phyloP scores from a whole-genome alignment of 177 flowering plant genomes.

The Vitis hybrid region DNA sequence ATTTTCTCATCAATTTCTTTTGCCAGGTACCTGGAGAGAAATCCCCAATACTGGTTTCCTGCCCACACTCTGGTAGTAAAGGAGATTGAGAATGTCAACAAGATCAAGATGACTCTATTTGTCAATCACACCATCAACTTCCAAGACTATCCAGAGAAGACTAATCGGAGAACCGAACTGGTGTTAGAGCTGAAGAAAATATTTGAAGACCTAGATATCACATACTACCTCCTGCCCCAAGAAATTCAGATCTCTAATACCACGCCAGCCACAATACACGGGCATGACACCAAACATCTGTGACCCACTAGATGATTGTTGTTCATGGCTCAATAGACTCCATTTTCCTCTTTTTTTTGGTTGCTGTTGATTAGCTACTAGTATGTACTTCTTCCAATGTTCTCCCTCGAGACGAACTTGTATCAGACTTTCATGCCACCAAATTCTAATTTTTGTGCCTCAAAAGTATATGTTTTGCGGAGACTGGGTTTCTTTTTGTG shows the following conservation, averaged over 20 bases:
- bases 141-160: conserved; percentile 52
- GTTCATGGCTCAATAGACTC: neutral
- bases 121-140: conserved; percentile 58
- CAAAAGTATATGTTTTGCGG: too few relatives aligned
- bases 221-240: conserved; percentile 56
- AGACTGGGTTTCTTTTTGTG: too few relatives aligned
- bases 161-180: conserved; percentile 41
- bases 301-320: neutral
- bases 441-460: too few relatives aligned
- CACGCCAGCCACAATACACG: too few relatives aligned
- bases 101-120: conserved; percentile 50
- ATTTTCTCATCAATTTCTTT: neutral
- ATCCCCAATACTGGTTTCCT: conserved; percentile 53
- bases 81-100: conserved; percentile 59
- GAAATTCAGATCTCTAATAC: conserved; percentile 31
- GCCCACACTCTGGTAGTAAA: conserved; percentile 46
- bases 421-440: too few relatives aligned
- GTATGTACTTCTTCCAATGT: too few relatives aligned
- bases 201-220: conserved; percentile 54
- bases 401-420: too few relatives aligned
- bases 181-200: conserved; percentile 55
- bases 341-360: neutral
- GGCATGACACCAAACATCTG: neutral
- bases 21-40: conserved; percentile 39
- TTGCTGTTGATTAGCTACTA: too few relatives aligned